Percentiles rank a stretch among this genome's conserved stretches.
These are phyloP conservation scores for Pleurotus cornucopiae DNA, from an alignment of 768 basidiomycete genomes.

Conservation along the genomic window DNA sequence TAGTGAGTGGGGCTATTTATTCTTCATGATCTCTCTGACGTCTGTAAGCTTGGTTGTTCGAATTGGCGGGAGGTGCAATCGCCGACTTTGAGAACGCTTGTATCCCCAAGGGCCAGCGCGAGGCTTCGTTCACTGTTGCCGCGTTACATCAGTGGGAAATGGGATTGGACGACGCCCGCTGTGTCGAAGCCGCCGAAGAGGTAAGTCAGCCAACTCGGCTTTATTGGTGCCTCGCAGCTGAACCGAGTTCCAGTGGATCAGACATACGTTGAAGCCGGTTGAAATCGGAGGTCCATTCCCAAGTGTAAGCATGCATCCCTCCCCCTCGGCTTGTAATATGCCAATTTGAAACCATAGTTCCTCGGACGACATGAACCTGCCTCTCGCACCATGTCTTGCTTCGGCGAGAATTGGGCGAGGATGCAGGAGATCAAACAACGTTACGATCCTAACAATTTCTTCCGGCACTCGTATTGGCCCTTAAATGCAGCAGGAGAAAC, in stretches of 20 bases:
- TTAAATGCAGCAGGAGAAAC: conserved; percentile 50
- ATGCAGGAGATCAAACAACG: conserved; percentile 65
- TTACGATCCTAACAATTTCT: conserved; percentile 76
- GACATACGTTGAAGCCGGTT: conserved; percentile 64
- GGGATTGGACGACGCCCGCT: conserved; percentile 74
- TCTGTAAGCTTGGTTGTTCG: conserved; percentile 81
- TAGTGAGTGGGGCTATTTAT: conserved; percentile 50
- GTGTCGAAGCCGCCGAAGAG: conserved; percentile 78
- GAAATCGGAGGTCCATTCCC: conserved; percentile 80
- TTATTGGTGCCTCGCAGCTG: too few relatives aligned
- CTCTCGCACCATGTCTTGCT: conserved; percentile 59
- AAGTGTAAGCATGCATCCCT: conserved; percentile 50
- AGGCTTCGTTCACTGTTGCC: conserved; percentile 80
- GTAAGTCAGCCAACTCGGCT: conserved; percentile 29
- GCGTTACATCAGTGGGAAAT: conserved; percentile 94
- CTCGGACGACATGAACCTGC: conserved; percentile 67
- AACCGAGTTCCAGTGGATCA: conserved; percentile 60
- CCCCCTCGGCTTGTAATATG: conserved; percentile 11
- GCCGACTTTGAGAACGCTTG: conserved; percentile 70
- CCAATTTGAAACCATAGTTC: conserved; percentile 44
- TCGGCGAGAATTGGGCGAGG: conserved; percentile 71
- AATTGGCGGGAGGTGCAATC: conserved; percentile 81
- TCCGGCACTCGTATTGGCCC: conserved; percentile 82
- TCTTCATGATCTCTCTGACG: not conserved
- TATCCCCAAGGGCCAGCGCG: conserved; percentile 72